Conservation (phyloP, 1,139 yeast species). For the Yamadazyma aaseri region DNA sequence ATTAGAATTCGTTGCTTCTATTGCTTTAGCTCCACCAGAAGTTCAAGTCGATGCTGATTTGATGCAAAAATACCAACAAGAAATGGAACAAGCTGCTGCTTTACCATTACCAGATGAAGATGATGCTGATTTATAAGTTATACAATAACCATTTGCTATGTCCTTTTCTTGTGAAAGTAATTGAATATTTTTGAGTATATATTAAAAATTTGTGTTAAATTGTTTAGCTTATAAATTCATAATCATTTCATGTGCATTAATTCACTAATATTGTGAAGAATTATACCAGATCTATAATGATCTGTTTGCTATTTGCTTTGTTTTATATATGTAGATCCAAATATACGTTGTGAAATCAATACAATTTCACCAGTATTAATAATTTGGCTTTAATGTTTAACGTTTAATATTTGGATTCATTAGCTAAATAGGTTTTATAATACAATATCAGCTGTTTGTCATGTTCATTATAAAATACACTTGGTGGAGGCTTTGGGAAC, state of each 20-base stretch:
- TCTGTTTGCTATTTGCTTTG: too few relatives aligned
- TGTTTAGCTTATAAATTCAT: slow-evolving; percentile 1
- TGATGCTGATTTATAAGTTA: slow-evolving; percentile 86
- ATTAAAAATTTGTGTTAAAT: slow-evolving; percentile 1
- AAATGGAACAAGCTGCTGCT: slow-evolving; percentile 99
- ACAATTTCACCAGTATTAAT: too few relatives aligned
- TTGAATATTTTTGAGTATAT: too few relatives aligned
- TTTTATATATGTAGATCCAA: too few relatives aligned
- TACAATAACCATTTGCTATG: too few relatives aligned
- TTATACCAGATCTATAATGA: too few relatives aligned
- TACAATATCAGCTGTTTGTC: slow-evolving; percentile 11
- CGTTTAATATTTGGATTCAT: neutral
- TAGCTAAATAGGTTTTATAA: slow-evolving; percentile 2
- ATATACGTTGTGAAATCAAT: too few relatives aligned
- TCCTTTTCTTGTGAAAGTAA: too few relatives aligned
- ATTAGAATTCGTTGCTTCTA: slow-evolving; percentile 97
- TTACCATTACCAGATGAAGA: slow-evolving; percentile 99
- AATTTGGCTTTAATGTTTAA: too few relatives aligned
- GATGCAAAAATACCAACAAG: slow-evolving; percentile 98
- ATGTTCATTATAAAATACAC: slow-evolving; percentile 22
- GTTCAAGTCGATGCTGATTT: slow-evolving; percentile 93
- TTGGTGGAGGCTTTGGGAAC: slow-evolving; percentile 38
- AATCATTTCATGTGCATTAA: too few relatives aligned
- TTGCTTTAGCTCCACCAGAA: slow-evolving; percentile 99
- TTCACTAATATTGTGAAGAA: too few relatives aligned